phyloP scores from a whole-genome alignment of 2,329 filamentous ascomycete genomes.

The Monilinia fructigena region DNA sequence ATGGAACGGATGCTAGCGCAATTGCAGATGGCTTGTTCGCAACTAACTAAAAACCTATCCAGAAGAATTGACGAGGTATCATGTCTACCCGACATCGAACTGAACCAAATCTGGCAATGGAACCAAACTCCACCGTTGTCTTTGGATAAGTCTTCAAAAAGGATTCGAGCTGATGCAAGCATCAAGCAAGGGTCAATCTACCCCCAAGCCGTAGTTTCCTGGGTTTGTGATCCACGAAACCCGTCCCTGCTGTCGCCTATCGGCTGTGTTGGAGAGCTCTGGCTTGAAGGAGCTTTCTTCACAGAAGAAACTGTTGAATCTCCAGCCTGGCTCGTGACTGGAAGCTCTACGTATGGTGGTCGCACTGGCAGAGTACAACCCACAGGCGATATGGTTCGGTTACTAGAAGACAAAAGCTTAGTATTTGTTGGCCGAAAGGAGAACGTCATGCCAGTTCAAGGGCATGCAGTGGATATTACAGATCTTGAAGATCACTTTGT shows the following conservation, averaged over 20 bases:
- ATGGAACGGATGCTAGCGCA: conserved; percentile 44
- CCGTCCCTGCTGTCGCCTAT: conserved; percentile 43
- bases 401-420: conserved; percentile 51
- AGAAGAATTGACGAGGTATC: conserved; percentile 41
- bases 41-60: conserved; percentile 34
- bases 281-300: conserved; percentile 53
- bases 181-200: conserved; percentile 39
- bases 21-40: conserved; percentile 36
- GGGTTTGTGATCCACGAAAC: conserved; percentile 41
- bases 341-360: conserved; percentile 35
- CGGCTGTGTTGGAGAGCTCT: conserved; percentile 43
- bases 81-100: conserved; percentile 35
- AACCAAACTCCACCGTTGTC: conserved; percentile 43
- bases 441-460: conserved; percentile 38
- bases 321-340: conserved; percentile 48
- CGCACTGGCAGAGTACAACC: conserved; percentile 44
- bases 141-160: conserved; percentile 36
- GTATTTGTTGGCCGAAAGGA: conserved; percentile 63
- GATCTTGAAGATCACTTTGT: conserved; percentile 44
- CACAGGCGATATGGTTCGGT: conserved; percentile 58
- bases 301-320: conserved; percentile 42
- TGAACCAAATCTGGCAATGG: conserved; percentile 46
- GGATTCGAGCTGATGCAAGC: conserved; percentile 27
- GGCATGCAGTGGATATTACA: conserved; percentile 43
- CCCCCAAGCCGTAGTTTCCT: conserved; percentile 41